phyloP scores from a whole-genome alignment of 345 rosid species.

The Melaleuca alternifolia region DNA sequence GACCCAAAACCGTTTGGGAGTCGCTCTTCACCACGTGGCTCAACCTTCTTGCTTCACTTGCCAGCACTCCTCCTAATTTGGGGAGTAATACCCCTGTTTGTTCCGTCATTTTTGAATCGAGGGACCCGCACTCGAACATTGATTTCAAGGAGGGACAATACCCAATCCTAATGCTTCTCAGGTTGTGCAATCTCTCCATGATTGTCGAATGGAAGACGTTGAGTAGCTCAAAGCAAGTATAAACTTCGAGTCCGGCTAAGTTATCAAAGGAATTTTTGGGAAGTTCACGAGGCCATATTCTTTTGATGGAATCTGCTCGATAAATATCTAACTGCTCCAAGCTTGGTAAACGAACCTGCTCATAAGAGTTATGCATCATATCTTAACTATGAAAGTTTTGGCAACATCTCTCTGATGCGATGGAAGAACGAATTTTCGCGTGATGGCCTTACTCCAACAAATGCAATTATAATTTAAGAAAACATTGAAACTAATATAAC shows the following conservation, averaged over 20 bases:
- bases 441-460: too few relatives aligned
- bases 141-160: too few relatives aligned
- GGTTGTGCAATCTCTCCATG: neutral
- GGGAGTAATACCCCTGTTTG: too few relatives aligned
- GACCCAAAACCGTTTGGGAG: neutral
- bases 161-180: neutral
- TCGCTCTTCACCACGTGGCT: neutral
- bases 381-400: neutral
- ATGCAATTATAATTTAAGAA: fast-evolving
- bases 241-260: neutral
- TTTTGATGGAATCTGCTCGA: neutral
- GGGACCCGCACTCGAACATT: too few relatives aligned
- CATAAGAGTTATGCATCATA: fast-evolving
- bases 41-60: fast-evolving
- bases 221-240: neutral
- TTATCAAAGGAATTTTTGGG: neutral
- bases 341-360: neutral
- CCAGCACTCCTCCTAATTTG: too few relatives aligned
- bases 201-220: neutral
- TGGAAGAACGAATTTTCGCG: neutral
- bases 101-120: too few relatives aligned
- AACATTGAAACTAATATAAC: too few relatives aligned
- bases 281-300: neutral
- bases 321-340: neutral
- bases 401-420: neutral